Conservation (phyloP, 108 stramenopile genomes). For the Cyclotella cryptica region DNA sequence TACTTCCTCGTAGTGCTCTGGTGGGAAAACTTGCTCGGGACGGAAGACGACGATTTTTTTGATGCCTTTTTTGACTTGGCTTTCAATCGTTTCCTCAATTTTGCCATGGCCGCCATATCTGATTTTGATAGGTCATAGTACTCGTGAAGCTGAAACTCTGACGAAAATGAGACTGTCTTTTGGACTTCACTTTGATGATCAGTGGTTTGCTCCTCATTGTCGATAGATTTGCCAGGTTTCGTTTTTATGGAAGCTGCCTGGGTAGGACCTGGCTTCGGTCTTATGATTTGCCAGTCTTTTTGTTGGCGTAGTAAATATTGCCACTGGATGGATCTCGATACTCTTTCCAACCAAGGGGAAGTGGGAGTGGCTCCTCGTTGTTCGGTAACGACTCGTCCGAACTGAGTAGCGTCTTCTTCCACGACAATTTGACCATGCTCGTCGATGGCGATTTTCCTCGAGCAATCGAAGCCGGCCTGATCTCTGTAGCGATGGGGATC, state of each 20-base stretch:
- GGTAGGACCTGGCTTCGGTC: not conserved
- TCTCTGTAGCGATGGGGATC: not conserved
- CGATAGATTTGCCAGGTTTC: not conserved
- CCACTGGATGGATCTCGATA: not conserved
- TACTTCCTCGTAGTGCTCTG: no score
- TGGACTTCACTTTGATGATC: not conserved
- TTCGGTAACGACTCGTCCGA: not conserved
- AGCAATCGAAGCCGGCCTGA: no score
- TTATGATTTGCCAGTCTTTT: not conserved
- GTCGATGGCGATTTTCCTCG: not conserved
- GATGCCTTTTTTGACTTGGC: no score
- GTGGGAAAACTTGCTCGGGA: no score
- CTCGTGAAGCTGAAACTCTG: no score
- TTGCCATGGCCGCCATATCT: no score
- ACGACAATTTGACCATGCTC: not conserved
- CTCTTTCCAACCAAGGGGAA: constrained; percentile 7
- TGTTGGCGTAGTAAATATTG: constrained; percentile 14
- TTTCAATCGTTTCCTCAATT: no score
- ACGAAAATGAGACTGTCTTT: not conserved
- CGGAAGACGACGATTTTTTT: no score
- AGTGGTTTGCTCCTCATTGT: not conserved
- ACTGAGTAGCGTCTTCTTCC: not conserved
- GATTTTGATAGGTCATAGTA: no score
- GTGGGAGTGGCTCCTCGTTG: not conserved
- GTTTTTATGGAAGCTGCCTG: not conserved